phyloP scores from a whole-genome alignment of 345 rosid genomes.

The Pugionium cornutum region DNA sequence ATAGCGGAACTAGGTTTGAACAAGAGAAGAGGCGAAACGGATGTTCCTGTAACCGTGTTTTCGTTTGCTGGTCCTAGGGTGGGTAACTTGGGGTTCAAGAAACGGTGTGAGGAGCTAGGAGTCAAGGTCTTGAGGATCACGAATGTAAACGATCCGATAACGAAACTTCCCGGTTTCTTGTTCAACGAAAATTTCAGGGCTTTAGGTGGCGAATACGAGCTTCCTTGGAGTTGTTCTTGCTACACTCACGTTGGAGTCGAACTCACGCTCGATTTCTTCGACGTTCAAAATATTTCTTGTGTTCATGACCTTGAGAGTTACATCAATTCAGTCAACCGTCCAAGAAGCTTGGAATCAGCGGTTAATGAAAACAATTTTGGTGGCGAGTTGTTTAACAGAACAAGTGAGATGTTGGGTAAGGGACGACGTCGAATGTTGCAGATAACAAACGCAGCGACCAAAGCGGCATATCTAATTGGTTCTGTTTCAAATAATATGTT shows the following conservation, averaged over 20 bases:
- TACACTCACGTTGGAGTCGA: slow-evolving; percentile 87
- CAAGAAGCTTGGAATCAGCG: slow-evolving; percentile 31
- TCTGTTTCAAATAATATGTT: slow-evolving; percentile 42
- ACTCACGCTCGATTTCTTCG: slow-evolving; percentile 65
- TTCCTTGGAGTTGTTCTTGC: slow-evolving; percentile 82
- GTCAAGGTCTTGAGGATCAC: slow-evolving; percentile 72
- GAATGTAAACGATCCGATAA: slow-evolving; percentile 77
- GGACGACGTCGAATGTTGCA: slow-evolving; percentile 36
- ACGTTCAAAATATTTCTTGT: slow-evolving; percentile 66
- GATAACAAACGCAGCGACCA: slow-evolving; percentile 47
- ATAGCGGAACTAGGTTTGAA: slow-evolving; percentile 71
- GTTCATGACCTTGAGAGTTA: slow-evolving; percentile 81
- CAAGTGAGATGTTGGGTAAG: slow-evolving; percentile 42
- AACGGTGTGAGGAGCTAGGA: slow-evolving; percentile 79
- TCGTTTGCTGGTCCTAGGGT: slow-evolving; percentile 94
- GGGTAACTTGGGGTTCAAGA: slow-evolving; percentile 70
- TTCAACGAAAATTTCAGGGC: slow-evolving; percentile 75
- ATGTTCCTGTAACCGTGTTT: slow-evolving; percentile 59
- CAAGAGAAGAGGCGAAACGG: slow-evolving; percentile 19
- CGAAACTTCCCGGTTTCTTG: slow-evolving; percentile 79
- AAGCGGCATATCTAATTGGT: slow-evolving; percentile 46
- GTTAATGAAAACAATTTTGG: slow-evolving; percentile 26
- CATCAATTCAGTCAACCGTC: slow-evolving; percentile 50
- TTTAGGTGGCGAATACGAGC: slow-evolving; percentile 61
- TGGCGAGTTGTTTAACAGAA: slow-evolving; percentile 42